Base-by-base conservation (phyloP, 192 early-diverging fungal genomes). In the Coemansia sp. region DNA sequence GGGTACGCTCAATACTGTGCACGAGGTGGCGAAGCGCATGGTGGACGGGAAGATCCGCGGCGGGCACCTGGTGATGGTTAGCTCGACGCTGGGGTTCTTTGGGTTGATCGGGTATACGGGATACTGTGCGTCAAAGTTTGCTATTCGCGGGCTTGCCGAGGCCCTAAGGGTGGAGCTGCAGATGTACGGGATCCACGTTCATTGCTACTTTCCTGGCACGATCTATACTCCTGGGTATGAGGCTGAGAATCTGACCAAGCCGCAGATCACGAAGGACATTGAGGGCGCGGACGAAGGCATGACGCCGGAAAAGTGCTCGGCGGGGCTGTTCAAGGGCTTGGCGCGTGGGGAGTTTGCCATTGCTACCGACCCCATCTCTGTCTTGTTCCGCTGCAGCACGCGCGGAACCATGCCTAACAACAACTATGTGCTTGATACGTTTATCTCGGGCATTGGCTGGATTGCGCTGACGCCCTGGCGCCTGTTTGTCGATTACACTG, bases 111-210 rank as follows among this genome's bases (percentile, higher is more conserved):
- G 91, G 14, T 93, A 87, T 52, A 59, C 78, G 39, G 81, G 79
- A 12, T 93, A 93, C 65, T 66, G 84, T 6, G 88, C 89, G 14
- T 83, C 88, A n/a, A 93, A 93, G 59, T 88, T 80, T 62, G 91
- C 91, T 26, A 61, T 93, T 7, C 87, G 88, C 41, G 90, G 90
- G 35, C 70, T 93, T 57, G 87, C 87, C 5, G 91, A 93, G 67
- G 76, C 83, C 0, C 69, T 93, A 20, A 83, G 90, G 2, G 82
- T 85, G 42, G 91, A 93, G 66, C 69, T 90, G 35, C 69, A 76
- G 45, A 73, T 84, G 34, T 87, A 93, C 65, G 76, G 61, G 4
- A 91, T 93, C 66, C 64, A 66, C 28, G 82, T 87, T 11, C 89
- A 91, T 52, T 87, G 88, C 65, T 92, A 87, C 61, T 90, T 86